Evolutionary conservation across 139 green algal species (phyloP), one percentile per base, ranked within the genome.

Genomic region (Nannochloris sp.): DNA sequence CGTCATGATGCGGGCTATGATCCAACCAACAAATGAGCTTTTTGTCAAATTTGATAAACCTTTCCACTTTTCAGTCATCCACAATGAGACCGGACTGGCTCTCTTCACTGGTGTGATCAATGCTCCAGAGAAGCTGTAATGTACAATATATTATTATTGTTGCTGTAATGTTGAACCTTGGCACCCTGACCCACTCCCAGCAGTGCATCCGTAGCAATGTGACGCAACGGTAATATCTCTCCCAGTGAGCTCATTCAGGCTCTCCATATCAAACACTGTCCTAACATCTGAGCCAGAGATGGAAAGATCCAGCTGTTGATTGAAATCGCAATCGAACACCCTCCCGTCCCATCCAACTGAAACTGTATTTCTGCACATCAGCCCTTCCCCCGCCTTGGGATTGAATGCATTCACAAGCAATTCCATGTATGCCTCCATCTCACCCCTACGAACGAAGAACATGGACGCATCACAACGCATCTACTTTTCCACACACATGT

Each of bases 271-370:
- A 71, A 90, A 95, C 4, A 98, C 81, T 5, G 80, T 94, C 31
- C 81, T 48, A 44, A 44, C 43, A 19, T 37, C 50, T 46, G 7
- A 18, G 25, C 43, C 68, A 48, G 60, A 44, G 23, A 77, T 53
- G 29, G 60, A 64, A 44, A 96, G 76, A 23, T 84, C 88, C 44
- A 98, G 76, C 81, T 98, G 92, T 84, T 97, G 92, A 78, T 98
- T 98, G 76, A 98, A 98, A 64, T 98, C 92, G 73, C 92, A 98
- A 78, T 98, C 92, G 57, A 85, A 97, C 23, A 98, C 16, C 2
- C 65, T 67, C 29, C 92, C 92, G 64, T 98, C 90, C 86, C 86
- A 97, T 5, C 78, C 69, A 4, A 98, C 88, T 40, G 59, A 85
- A 18, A 98, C 66, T 0, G 88, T 92, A 66, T 95, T 72, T 10